A percentile compares a stretch with the other conserved stretches of the same genome.
These are phyloP conservation scores for Rubroshorea leprosula DNA, from an alignment of 345 rosid species.

Conservation along the genomic window DNA sequence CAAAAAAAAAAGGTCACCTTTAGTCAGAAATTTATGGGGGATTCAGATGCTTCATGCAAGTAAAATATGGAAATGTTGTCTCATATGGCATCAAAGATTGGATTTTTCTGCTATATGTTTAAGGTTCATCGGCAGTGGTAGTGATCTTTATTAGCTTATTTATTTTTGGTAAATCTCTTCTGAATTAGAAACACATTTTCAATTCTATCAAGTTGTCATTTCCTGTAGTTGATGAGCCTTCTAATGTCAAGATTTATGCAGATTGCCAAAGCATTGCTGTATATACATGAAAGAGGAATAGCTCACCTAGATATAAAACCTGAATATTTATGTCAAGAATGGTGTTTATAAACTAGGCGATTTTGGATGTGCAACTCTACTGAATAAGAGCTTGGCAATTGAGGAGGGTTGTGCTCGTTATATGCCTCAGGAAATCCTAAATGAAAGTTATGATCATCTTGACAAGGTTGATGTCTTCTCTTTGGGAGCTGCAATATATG, in stretches of 20 bases:
- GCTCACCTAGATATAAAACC: constrained; percentile 98
- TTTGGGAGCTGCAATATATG: constrained; percentile 72
- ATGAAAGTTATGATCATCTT: constrained; percentile 74
- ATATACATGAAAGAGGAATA: constrained; percentile 73
- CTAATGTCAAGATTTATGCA: constrained; percentile 28
- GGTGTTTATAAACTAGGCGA: constrained; percentile 89
- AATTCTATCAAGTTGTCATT: not conserved
- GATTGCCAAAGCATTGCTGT: constrained; percentile 81
- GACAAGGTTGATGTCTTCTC: constrained; percentile 95
- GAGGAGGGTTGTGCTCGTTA: constrained; percentile 99
- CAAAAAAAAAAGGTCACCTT: too few species aligned
- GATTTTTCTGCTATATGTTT: too few species aligned
- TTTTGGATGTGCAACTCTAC: constrained; percentile 89
- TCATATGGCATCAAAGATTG: constrained; percentile 39
- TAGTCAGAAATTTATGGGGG: too few species aligned
- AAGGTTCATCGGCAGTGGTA: constrained; percentile 77
- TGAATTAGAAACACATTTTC: constrained; percentile 42
- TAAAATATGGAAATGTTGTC: too few species aligned
- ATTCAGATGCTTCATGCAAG: too few species aligned
- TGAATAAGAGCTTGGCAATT: constrained; percentile 70
- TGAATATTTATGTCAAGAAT: constrained; percentile 82
- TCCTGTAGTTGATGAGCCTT: not conserved
- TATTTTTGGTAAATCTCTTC: constrained; percentile 84
- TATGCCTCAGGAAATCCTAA: constrained; percentile 97
- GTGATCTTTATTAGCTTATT: constrained; percentile 69